phyloP scores from a whole-genome alignment of 1,284 basidiomycete genomes.

The Pascua sp. region DNA sequence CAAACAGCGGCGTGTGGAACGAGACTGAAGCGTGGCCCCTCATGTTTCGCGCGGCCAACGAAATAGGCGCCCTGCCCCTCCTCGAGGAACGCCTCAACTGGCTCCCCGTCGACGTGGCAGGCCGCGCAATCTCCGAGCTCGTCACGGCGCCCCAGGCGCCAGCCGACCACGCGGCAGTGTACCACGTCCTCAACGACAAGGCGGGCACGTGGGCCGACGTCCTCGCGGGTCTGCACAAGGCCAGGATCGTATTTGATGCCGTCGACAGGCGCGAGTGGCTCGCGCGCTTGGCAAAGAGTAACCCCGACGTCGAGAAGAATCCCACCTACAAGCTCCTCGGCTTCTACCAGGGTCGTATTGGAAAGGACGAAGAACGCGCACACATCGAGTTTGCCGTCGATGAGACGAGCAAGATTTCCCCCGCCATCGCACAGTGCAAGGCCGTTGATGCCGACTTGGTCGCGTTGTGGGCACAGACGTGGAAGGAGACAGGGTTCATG shows the following conservation, averaged over 20 bases:
- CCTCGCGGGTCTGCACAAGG: slow-evolving; percentile 59
- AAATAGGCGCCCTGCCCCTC: slow-evolving; percentile 53
- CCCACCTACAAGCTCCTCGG: slow-evolving; percentile 56
- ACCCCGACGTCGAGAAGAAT: slow-evolving; percentile 53
- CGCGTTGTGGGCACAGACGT: slow-evolving; percentile 31
- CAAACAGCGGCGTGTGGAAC: slow-evolving; percentile 58
- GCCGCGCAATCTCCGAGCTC: slow-evolving; percentile 56
- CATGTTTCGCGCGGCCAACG: slow-evolving; percentile 51
- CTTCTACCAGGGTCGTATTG: slow-evolving; percentile 35
- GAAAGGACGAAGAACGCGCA: slow-evolving; percentile 24
- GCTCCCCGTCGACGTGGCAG: slow-evolving; percentile 61
- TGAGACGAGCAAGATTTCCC: slow-evolving; percentile 25
- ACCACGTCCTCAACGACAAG: slow-evolving; percentile 64
- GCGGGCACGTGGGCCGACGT: slow-evolving; percentile 56
- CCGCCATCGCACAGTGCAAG: slow-evolving; percentile 22
- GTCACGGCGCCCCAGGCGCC: slow-evolving; percentile 25
- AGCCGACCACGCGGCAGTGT: slow-evolving; percentile 51
- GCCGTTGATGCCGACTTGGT: slow-evolving; percentile 27
- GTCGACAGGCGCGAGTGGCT: slow-evolving; percentile 63
- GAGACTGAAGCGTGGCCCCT: slow-evolving; percentile 57
- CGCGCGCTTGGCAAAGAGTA: slow-evolving; percentile 49
- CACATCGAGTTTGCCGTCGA: slow-evolving; percentile 34
- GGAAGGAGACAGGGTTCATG: slow-evolving; percentile 40
- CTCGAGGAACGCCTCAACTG: slow-evolving; percentile 55
- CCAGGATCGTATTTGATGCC: slow-evolving; percentile 68